Evolutionary conservation across 176 grass and related monocot genomes (phyloP).

Genomic region (Typha latifolia): DNA sequence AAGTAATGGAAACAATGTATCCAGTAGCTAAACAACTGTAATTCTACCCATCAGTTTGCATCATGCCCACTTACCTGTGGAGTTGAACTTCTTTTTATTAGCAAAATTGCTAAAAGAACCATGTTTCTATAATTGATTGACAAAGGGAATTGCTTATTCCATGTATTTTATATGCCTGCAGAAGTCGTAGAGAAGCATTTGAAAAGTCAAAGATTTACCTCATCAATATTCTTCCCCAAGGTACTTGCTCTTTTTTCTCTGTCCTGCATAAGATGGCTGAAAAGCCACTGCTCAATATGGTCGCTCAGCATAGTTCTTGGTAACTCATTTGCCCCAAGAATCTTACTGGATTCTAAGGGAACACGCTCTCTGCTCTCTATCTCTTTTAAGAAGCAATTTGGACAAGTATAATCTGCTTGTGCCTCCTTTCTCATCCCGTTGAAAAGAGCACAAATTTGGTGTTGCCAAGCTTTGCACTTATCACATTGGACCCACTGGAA

Average conservation of each 20-base stretch:
- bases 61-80: too few species aligned
- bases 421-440: conserved; percentile 55
- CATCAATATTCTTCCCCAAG: conserved; percentile 48
- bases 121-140: not conserved
- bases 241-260: conserved; percentile 46
- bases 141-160: not conserved
- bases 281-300: conserved; percentile 85
- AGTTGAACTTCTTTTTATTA: too few species aligned
- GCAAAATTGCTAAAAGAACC: too few species aligned
- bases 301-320: conserved; percentile 71
- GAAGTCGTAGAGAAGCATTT: not conserved
- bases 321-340: conserved; percentile 66
- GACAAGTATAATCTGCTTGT: conserved; percentile 68
- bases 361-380: conserved; percentile 39
- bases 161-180: not conserved
- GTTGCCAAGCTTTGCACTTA: conserved; percentile 89
- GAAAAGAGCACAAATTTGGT: conserved; percentile 96
- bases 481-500: conserved; percentile 90
- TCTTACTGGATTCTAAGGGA: conserved; percentile 24
- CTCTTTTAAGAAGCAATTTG: conserved; percentile 65
- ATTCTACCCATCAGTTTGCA: too few species aligned
- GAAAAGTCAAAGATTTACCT: conserved; percentile 33
- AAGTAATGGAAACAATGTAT: too few species aligned
- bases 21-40: too few species aligned
- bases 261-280: conserved; percentile 50